phyloP scores from a whole-genome alignment of 495 filamentous ascomycete genomes.

The Aspergillus homomorphus region DNA sequence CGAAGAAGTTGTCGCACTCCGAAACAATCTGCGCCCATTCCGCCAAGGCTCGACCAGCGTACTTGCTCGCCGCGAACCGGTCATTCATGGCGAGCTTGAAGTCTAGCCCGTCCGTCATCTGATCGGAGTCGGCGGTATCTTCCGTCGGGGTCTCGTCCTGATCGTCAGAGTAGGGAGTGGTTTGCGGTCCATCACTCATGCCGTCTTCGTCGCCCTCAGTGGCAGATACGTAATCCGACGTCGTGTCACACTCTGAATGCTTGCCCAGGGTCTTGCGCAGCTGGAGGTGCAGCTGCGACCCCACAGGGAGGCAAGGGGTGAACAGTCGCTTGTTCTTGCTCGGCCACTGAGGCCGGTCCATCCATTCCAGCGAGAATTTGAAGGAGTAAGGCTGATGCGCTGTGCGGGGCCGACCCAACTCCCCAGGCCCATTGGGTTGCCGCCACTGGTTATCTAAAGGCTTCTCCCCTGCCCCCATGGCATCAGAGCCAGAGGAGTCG shows the following conservation, averaged over 20 bases:
- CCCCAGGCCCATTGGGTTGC: constrained; percentile 24
- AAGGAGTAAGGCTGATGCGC: constrained; percentile 65
- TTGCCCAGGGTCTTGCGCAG: constrained; percentile 29
- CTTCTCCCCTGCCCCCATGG: constrained; percentile 24
- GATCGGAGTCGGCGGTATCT: constrained; percentile 10
- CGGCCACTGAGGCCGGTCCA: constrained; percentile 52
- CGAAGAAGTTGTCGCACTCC: constrained; percentile 91
- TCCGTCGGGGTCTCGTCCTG: constrained; percentile 15
- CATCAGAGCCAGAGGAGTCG: constrained; percentile 30
- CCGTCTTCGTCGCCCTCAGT: constrained; percentile 20
- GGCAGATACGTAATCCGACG: constrained; percentile 21
- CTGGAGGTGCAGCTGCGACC: constrained; percentile 53
- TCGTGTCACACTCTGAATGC: constrained; percentile 27
- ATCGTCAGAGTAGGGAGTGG: constrained; percentile 7
- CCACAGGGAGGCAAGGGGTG: constrained; percentile 72
- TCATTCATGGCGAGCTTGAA: constrained; percentile 21
- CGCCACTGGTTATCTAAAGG: constrained; percentile 30
- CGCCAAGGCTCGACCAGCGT: constrained; percentile 82
- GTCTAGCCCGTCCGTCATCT: constrained; percentile 8
- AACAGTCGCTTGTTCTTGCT: constrained; percentile 60
- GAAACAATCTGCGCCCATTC: constrained; percentile 84
- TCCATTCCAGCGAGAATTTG: constrained; percentile 77
- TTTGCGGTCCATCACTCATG: constrained; percentile 8
- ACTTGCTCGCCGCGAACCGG: constrained; percentile 54
- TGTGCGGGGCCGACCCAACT: constrained; percentile 34